Base-by-base conservation (phyloP, 805 yeast genomes). In the Candida germanica region DNA sequence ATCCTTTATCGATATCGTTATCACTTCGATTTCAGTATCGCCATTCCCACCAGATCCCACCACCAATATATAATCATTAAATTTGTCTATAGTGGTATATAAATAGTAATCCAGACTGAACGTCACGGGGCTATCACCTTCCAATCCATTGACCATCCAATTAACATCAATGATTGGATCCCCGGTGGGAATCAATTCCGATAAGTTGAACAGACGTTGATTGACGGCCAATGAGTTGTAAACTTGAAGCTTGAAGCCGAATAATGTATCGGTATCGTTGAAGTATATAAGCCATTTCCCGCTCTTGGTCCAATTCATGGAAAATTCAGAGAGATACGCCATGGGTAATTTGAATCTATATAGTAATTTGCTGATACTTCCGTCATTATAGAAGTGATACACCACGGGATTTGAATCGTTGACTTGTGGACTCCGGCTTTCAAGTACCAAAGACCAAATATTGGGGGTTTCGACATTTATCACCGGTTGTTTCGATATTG, bases 271-370 rank as follows among this genome's bases (percentile, higher is more conserved):
- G 5, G 26, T 35, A 17, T 38, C 40, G 35, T 53, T 56, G 31
- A 64, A 58, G 25, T 49, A 43, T 22, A 49, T 39, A 3, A 66
- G 40, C 70, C 71, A 66, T 24, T 48, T 51, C 0, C 70, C 70
- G 5, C 57, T 48, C 1, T 41, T 27, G 1, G 66, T 56, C 72
- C 72, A 67, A 14, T 32, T 12, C 7, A 62, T 31, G 3, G 33
- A 25, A 24, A 40, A 38, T 3, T 43, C 25, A 19, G 54, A 22
- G 7, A 48, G 28, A 15, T 57, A 36, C 2, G 42, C 15, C 25
- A 38, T 19, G 7, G 57, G 49, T 16, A 58, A 37, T 23, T 54
- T 43, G 19, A 47, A 53, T 29, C 45, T 42, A 33, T 49, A 57
- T 8, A 47, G 42, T 14, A 61, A 38, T 13, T 33, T 38, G 44